Evolutionary conservation across 2,329 filamentous ascomycete genomes (phyloP), one percentile per base, ranked within the genome.

Genomic region (Amphichorda felina): DNA sequence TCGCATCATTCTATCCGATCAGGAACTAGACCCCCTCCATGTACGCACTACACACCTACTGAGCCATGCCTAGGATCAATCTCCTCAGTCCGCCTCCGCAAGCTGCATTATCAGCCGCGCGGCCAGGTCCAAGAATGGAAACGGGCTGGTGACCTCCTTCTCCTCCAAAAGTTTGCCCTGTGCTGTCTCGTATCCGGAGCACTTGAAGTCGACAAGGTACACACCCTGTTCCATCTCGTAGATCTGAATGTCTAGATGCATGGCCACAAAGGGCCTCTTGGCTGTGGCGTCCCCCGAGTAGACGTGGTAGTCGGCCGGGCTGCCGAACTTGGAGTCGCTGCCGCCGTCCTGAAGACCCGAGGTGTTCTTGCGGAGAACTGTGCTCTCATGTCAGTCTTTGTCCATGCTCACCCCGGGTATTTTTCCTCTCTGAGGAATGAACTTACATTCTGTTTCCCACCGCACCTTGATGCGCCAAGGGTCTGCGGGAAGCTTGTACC

Each of bases 181-280:
- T 10, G 66, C 51, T 32, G 72, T 85, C 62, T 98, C 91, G 60
- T 98, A 98, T 15, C 91, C 91, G 11, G 91, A 88, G 56, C 89
- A 96, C 56, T 95, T 96, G 68, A 98, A 98, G 56, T 98, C 91
- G 33, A 98, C 91, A 42, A 98, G 79, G 57, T 89, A 96, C 45
- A 91, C 89, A 37, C 84, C 82, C 39, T 79, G 77, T 56, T 96
- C 89, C 66, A 96, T 87, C 52, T 87, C 82, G 59, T 95, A 95
- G 35, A 95, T 79, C 55, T 95, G 91, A 43, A 98, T 95, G 45
- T 94, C 88, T 54, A 98, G 77, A 53, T 94, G 91, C 50, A 96
- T 82, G 53, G 83, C 89, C n/a, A 93, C 78, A 37, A 82, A 82
- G 43, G 86, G 75, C 2, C 30, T 62, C 33, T 64, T 61, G 17